phyloP scores from a whole-genome alignment of 208 protist species.

The Novymonas esmeraldas region DNA sequence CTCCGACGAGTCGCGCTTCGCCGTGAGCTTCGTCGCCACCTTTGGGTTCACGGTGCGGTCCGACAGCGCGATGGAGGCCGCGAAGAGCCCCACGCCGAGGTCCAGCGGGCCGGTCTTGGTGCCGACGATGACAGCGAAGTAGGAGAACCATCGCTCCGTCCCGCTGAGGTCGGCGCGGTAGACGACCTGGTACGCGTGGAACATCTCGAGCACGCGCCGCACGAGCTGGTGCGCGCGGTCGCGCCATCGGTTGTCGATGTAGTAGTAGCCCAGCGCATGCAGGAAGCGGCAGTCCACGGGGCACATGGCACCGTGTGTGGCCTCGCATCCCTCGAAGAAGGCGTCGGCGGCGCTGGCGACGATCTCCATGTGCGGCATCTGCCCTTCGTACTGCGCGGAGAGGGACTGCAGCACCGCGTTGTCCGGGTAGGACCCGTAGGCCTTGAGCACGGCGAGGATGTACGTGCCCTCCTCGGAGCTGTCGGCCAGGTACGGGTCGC shows the following conservation, averaged over 20 bases:
- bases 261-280: slow-evolving; percentile 51
- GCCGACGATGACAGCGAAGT: slow-evolving; percentile 59
- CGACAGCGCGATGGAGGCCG: slow-evolving; percentile 45
- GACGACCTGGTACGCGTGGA: slow-evolving; percentile 48
- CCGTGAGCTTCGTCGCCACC: slow-evolving; percentile 30
- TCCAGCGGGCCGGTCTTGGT: slow-evolving; percentile 79
- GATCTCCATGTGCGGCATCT: slow-evolving; percentile 30
- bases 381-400: slow-evolving; percentile 29
- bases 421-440: slow-evolving; percentile 53
- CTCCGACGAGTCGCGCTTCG: slow-evolving; percentile 42
- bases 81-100: slow-evolving; percentile 72
- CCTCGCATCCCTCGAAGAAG: slow-evolving; percentile 45
- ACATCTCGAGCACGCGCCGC: slow-evolving; percentile 48
- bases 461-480: slow-evolving; percentile 61
- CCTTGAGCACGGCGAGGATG: slow-evolving; percentile 61
- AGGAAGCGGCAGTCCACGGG: slow-evolving; percentile 48
- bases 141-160: slow-evolving; percentile 37
- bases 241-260: slow-evolving; percentile 48
- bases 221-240: slow-evolving; percentile 45
- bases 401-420: slow-evolving; percentile 55
- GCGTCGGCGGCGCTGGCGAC: slow-evolving; percentile 32
- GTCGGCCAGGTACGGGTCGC: slow-evolving; percentile 37
- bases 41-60: slow-evolving; percentile 48
- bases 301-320: slow-evolving; percentile 37
- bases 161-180: slow-evolving; percentile 40